Base-by-base conservation (phyloP, 176 grass and related monocot species). In the Avena atlantica region DNA sequence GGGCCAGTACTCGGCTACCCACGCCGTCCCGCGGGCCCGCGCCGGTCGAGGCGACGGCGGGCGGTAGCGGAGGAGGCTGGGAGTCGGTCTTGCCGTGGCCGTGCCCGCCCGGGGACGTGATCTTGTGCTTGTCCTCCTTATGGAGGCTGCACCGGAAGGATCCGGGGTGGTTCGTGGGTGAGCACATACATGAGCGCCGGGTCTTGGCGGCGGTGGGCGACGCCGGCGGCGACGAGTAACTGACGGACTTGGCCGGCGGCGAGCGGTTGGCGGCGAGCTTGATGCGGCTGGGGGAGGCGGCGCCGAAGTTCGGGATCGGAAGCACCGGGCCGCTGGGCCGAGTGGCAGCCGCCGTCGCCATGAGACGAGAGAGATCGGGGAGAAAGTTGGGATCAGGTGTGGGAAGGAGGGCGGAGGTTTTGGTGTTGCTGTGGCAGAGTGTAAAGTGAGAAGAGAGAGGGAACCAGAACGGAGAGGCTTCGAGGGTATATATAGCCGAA, bases 71-170 rank as follows among this genome's bases (percentile, higher is more conserved):
- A 36, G 78, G 44, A 2, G 84, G 68, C 51, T 86, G 81, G 78
- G 62, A 83, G 4, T 9, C 61, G 73, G 57, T 65, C 82, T 62
- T 77, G 70, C n/a, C 12, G 72, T 65, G 21, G 23, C 4, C 24
- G 60, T 61, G 16, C 58, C 20, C 16, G 67, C 24, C 52, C 13
- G 71, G 36, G n/a, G 37, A 1, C 1, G 70, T 12, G 0, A 31
- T 11, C 15, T 61, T 31, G 10, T 44, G 45, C 17, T 73, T 85
- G 63, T 64, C 48, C 5, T 89, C 93, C 79, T 90, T 95, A 80
- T 95, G 93, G 37, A 84, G 90, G 80, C 90, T 87, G 70, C 93
- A 95, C 1, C 93, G 90, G 80, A 95, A 95, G 1, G 93, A 95
- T 1, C 93, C 93, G 2, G 90, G 93, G 76, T 95, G 93, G n/a